A percentile compares a stretch with the other conserved stretches of the same genome.
phyloP scores from a whole-genome alignment of 371 early-diverging fungal genomes.

The Nematocida ausubeli region DNA sequence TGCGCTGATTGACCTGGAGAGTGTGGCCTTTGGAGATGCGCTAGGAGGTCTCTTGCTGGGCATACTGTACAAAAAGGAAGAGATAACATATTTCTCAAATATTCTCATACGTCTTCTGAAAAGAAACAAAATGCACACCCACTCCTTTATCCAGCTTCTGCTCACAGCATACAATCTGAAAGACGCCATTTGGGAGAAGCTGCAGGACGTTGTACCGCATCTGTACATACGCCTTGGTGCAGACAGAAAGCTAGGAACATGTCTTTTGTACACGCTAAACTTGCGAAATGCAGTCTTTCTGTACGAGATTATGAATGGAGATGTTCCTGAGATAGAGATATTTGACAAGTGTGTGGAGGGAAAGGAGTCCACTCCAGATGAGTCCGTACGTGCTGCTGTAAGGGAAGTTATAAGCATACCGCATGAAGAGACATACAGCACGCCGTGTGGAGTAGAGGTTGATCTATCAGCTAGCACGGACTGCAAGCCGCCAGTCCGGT shows the following conservation, averaged over 20 bases:
- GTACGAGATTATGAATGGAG: constrained; percentile 37
- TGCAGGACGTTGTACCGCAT: constrained; percentile 29
- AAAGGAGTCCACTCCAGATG: constrained; percentile 10
- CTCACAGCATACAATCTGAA: constrained; percentile 16
- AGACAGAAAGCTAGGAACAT: constrained; percentile 12
- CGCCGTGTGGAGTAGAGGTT: background rate
- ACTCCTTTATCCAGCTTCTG: constrained; percentile 17
- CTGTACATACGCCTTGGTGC: constrained; percentile 10
- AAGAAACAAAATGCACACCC: background rate
- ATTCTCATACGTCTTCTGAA: constrained; percentile 7
- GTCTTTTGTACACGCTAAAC: constrained; percentile 28
- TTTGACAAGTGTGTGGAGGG: constrained; percentile 26
- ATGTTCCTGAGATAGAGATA: constrained; percentile 12
- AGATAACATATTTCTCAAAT: constrained; percentile 12
- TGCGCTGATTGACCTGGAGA: constrained; percentile 1
- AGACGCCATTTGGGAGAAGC: constrained; percentile 9
- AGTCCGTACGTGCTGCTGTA: background rate
- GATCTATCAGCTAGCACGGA: background rate
- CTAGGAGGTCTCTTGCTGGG: constrained; percentile 26
- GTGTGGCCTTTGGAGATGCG: background rate
- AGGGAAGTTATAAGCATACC: constrained; percentile 24
- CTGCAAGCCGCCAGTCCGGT: background rate
- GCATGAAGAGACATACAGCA: constrained; percentile 21
- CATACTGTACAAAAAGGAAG: background rate
- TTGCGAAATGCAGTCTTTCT: constrained; percentile 29